Percentiles rank a stretch among this genome's conserved stretches.
Conservation (phyloP, 2,329 filamentous ascomycete genomes). For the Paecilomyces niveus region DNA sequence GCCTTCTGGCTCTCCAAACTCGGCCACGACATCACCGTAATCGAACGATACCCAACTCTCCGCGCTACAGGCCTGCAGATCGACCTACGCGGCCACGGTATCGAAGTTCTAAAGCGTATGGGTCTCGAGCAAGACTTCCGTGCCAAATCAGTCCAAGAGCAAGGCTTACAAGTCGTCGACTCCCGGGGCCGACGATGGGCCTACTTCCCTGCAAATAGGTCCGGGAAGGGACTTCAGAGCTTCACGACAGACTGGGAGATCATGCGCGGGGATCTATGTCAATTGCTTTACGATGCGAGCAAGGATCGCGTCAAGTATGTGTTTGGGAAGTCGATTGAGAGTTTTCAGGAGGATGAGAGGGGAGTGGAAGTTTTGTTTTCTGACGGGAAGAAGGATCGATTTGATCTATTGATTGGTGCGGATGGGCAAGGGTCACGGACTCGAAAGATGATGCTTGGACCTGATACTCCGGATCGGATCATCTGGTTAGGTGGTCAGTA, state of each 20-base stretch:
- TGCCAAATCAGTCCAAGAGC: constrained; percentile 36
- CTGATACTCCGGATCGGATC: constrained; percentile 12
- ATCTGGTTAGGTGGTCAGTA: constrained; percentile 16
- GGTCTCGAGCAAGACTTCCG: constrained; percentile 41
- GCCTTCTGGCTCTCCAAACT: constrained; percentile 44
- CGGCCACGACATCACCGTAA: constrained; percentile 34
- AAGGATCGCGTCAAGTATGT: constrained; percentile 19
- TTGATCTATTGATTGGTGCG: constrained; percentile 23
- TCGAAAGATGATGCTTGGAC: constrained; percentile 13
- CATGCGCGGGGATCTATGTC: constrained; percentile 46
- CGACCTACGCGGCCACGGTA: constrained; percentile 47
- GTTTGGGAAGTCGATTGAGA: constrained; percentile 24
- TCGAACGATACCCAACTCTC: constrained; percentile 37
- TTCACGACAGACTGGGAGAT: constrained; percentile 49
- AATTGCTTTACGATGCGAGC: constrained; percentile 32
- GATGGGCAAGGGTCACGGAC: constrained; percentile 21
- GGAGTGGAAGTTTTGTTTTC: constrained; percentile 16
- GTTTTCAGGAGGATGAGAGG: constrained; percentile 14
- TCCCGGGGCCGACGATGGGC: constrained; percentile 29
- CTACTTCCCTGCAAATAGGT: constrained; percentile 33
- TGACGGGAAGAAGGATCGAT: constrained; percentile 12
- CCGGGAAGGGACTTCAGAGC: constrained; percentile 26
- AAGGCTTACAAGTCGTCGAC: constrained; percentile 44
- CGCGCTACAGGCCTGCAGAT: constrained; percentile 46
- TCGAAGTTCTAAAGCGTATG: constrained; percentile 49